Conservation (phyloP, 495 filamentous ascomycete species). For the Alectoria sarmentosa region DNA sequence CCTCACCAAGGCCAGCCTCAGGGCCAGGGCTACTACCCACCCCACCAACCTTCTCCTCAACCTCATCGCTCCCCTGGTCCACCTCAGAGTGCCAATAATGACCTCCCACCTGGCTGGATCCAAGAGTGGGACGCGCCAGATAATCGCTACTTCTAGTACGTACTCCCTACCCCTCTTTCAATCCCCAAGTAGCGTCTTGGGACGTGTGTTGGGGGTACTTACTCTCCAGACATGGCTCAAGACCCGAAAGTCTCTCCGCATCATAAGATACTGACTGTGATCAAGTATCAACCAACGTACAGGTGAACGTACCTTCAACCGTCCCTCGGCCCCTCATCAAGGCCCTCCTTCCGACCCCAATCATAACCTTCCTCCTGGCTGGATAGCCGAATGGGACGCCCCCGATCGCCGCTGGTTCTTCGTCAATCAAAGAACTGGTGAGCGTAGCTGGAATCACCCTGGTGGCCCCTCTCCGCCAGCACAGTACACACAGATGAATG, state of each 20-base stretch:
- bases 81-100: neutral
- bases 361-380: slow-evolving; percentile 1
- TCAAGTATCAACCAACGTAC: slow-evolving; percentile 1
- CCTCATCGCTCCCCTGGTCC: neutral
- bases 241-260: neutral
- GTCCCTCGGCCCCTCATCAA: neutral
- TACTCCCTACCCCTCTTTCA: neutral
- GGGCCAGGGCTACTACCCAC: neutral
- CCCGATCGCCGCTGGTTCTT: slow-evolving; percentile 2
- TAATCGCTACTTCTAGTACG: slow-evolving; percentile 1
- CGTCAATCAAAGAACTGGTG: slow-evolving; percentile 1
- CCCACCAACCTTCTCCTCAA: neutral
- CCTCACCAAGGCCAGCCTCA: slow-evolving; percentile 2
- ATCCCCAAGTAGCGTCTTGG: too few relatives aligned
- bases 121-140: slow-evolving; percentile 5
- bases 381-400: slow-evolving; percentile 1
- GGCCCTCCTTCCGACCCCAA: slow-evolving; percentile 1
- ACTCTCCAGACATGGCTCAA: neutral
- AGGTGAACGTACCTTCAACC: slow-evolving; percentile 4
- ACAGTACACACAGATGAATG: neutral
- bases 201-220: too few relatives aligned
- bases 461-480: neutral
- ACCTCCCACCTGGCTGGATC: neutral
- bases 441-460: neutral
- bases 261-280: neutral